Evolutionary conservation across 106 monocot genomes (phyloP).

Genomic region (Acorus calamus): DNA sequence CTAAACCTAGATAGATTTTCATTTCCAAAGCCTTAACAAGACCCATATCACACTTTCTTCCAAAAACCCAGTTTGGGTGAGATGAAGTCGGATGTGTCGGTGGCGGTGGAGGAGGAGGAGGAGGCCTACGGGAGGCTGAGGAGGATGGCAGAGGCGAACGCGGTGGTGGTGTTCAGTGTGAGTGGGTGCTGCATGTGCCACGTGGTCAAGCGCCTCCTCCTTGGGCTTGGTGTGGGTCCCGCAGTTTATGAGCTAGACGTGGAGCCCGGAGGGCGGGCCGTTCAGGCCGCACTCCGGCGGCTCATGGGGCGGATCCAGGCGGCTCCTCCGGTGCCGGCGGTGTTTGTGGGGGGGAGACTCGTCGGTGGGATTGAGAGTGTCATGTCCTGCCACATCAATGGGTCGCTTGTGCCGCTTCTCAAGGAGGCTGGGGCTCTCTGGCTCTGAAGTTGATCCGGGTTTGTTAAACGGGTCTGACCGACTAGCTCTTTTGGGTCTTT

Average conservation of each 20-base stretch:
- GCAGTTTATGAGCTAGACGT: constrained; percentile 69
- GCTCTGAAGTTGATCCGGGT: constrained; percentile 11
- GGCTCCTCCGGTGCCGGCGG: constrained; percentile 17
- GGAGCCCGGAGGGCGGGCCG: constrained; percentile 19
- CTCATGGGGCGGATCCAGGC: constrained; percentile 9
- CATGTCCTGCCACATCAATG: constrained; percentile 47
- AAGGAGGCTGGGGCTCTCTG: constrained; percentile 52
- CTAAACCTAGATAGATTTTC: neutral
- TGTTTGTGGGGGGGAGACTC: constrained; percentile 39
- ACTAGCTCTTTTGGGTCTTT: no score
- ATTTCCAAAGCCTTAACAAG: no score
- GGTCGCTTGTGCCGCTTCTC: constrained; percentile 41
- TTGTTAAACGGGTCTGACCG: no score
- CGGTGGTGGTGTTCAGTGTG: constrained; percentile 67
- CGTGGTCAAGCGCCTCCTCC: constrained; percentile 53
- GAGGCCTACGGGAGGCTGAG: constrained; percentile 31
- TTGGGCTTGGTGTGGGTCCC: constrained; percentile 58
- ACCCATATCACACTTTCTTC: no score
- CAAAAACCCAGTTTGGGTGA: neutral
- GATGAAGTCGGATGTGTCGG: neutral
- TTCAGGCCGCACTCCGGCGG: constrained; percentile 34
- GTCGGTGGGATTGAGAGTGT: constrained; percentile 44
- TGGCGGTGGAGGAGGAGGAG: neutral
- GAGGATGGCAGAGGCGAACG: constrained; percentile 44
- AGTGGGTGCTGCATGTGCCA: constrained; percentile 87